phyloP scores from a whole-genome alignment of 1,284 basidiomycete species.

The Cutaneotrichosporon dermatis region DNA sequence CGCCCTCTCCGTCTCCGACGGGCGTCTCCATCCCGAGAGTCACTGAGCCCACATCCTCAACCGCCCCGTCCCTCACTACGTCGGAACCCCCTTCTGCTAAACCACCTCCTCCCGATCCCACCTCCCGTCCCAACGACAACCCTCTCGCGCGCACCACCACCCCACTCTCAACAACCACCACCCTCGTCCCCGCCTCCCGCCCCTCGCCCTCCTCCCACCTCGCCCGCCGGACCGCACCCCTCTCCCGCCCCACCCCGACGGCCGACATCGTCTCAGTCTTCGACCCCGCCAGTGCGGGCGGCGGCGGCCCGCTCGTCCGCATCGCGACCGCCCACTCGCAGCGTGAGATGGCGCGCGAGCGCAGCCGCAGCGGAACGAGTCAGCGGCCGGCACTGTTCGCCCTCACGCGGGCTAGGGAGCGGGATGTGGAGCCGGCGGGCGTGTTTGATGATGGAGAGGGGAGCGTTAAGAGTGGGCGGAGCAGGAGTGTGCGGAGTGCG shows the following conservation, averaged over 20 bases:
- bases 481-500: too few species aligned
- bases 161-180: not conserved
- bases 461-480: not conserved
- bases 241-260: slow-evolving; percentile 11
- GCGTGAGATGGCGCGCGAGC: slow-evolving; percentile 2
- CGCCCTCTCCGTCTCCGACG: too few species aligned
- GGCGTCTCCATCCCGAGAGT: too few species aligned
- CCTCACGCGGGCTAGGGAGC: not conserved
- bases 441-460: slow-evolving; percentile 5
- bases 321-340: slow-evolving; percentile 30
- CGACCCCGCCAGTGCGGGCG: slow-evolving; percentile 36
- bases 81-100: too few species aligned
- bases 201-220: not conserved
- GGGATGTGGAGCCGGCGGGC: not conserved
- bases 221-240: not conserved
- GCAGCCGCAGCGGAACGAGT: not conserved
- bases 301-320: slow-evolving; percentile 34
- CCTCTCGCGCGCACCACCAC: not conserved
- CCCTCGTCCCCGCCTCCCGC: not conserved
- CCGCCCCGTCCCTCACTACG: not conserved
- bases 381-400: not conserved
- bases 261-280: slow-evolving; percentile 33
- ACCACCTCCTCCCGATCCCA: not conserved
- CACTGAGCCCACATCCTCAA: not conserved
- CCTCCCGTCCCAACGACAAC: not conserved